phyloP scores from a whole-genome alignment of 2,329 filamentous ascomycete species.

The Incumbomyces delicatus region DNA sequence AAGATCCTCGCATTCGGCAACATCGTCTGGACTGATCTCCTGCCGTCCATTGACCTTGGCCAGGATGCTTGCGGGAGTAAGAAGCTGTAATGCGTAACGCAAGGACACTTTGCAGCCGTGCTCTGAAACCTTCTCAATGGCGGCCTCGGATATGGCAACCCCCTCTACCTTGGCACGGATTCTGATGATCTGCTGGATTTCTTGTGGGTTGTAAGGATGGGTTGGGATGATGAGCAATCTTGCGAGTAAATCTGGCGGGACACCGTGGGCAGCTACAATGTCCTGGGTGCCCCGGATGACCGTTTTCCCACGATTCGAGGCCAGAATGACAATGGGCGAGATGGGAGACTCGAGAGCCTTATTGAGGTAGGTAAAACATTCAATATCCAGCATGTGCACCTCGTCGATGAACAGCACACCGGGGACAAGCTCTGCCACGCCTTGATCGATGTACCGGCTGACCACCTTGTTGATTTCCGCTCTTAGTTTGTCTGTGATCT shows the following conservation, averaged over 20 bases:
- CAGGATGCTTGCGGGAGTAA: slow-evolving; percentile 83
- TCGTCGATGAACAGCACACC: slow-evolving; percentile 98
- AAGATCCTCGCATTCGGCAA: slow-evolving; percentile 71
- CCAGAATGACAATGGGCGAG: slow-evolving; percentile 92
- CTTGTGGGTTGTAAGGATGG: slow-evolving; percentile 72
- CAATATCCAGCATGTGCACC: slow-evolving; percentile 98
- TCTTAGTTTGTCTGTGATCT: slow-evolving; percentile 95
- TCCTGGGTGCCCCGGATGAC: slow-evolving; percentile 77
- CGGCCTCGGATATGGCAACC: slow-evolving; percentile 67
- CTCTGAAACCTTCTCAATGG: slow-evolving; percentile 75
- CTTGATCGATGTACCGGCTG: slow-evolving; percentile 97
- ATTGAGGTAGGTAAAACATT: slow-evolving; percentile 98
- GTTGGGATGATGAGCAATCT: slow-evolving; percentile 95
- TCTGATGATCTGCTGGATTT: slow-evolving; percentile 86
- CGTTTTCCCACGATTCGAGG: slow-evolving; percentile 90
- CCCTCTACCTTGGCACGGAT: slow-evolving; percentile 75
- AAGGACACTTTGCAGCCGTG: slow-evolving; percentile 83
- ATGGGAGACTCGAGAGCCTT: slow-evolving; percentile 92
- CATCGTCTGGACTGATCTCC: slow-evolving; percentile 67
- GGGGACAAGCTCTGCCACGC: slow-evolving; percentile 93
- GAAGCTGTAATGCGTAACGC: slow-evolving; percentile 83
- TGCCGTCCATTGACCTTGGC: slow-evolving; percentile 71
- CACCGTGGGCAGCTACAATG: slow-evolving; percentile 78
- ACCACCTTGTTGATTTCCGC: slow-evolving; percentile 98
- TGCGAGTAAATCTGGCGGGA: slow-evolving; percentile 85